phyloP scores from a whole-genome alignment of 2,329 filamentous ascomycete genomes.

The Didymella segeticola region DNA sequence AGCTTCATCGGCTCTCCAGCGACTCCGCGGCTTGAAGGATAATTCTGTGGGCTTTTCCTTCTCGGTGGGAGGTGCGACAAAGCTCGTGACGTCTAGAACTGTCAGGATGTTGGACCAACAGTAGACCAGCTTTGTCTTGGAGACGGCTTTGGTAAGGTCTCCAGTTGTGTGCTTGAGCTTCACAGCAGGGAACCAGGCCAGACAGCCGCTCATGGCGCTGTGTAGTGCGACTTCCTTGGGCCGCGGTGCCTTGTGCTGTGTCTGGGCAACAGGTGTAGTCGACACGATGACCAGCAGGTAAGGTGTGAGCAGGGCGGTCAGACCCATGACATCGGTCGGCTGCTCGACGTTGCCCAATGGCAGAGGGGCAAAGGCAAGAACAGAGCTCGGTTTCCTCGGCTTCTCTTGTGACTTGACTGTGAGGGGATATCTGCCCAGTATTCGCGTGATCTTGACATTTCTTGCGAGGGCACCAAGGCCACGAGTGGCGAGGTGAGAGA shows the following conservation, averaged over 20 bases:
- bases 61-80: conserved; percentile 63
- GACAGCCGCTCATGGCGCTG: conserved; percentile 87
- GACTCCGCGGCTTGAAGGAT: conserved; percentile 79
- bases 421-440: conserved; percentile 88
- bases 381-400: conserved; percentile 86
- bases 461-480: conserved; percentile 86
- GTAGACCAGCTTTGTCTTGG: conserved; percentile 88
- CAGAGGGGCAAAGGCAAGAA: conserved; percentile 87
- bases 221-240: conserved; percentile 92
- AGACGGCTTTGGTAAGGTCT: conserved; percentile 70
- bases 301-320: conserved; percentile 94
- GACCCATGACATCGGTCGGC: conserved; percentile 81
- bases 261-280: conserved; percentile 93
- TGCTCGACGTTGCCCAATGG: conserved; percentile 95
- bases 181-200: conserved; percentile 97
- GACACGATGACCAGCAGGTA: conserved; percentile 97
- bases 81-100: conserved; percentile 83
- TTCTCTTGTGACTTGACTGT: conserved; percentile 67
- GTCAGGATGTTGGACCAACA: conserved; percentile 99
- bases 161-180: conserved; percentile 80
- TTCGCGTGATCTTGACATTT: conserved; percentile 85
- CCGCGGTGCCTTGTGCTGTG: conserved; percentile 89
- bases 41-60: conserved; percentile 80
- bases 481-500: conserved; percentile 92
- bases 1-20: conserved; percentile 93